Evolutionary conservation across 805 yeast species (phyloP).

Genomic region (Debaryomyces hansenii): DNA sequence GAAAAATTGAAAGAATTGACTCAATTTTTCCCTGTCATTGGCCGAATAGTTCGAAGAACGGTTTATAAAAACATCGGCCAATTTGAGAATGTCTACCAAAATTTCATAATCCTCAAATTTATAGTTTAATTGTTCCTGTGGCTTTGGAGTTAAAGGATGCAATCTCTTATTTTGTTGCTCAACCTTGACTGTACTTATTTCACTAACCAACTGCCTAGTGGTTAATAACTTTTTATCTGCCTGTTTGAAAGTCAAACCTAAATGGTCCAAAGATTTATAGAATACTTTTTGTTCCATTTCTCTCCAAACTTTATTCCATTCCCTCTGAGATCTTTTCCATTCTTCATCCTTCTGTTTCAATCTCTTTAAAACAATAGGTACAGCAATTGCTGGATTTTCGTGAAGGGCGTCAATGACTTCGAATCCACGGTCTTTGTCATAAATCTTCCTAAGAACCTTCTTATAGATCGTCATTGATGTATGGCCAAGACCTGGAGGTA

Average conservation of each 20-base stretch:
- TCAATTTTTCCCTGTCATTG: slow-evolving; percentile 76
- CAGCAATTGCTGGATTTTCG: slow-evolving; percentile 92
- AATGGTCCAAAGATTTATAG: slow-evolving; percentile 89
- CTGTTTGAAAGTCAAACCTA: slow-evolving; percentile 95
- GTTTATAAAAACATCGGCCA: slow-evolving; percentile 65
- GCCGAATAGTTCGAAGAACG: slow-evolving; percentile 74
- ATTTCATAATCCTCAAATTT: slow-evolving; percentile 65
- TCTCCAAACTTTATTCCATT: slow-evolving; percentile 99
- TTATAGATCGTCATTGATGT: slow-evolving; percentile 89
- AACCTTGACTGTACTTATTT: slow-evolving; percentile 86
- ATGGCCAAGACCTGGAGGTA: slow-evolving; percentile 93
- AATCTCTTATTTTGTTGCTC: slow-evolving; percentile 87
- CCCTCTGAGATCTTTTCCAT: slow-evolving; percentile 97
- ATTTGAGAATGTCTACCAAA: slow-evolving; percentile 68
- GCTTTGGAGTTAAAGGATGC: slow-evolving; percentile 82
- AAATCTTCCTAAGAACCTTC: slow-evolving; percentile 87
- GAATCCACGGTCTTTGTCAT: slow-evolving; percentile 91
- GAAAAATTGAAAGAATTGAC: slow-evolving; percentile 68
- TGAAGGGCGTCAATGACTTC: slow-evolving; percentile 96
- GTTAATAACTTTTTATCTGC: slow-evolving; percentile 92
- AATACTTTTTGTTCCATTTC: slow-evolving; percentile 95
- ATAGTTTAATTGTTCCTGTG: slow-evolving; percentile 71
- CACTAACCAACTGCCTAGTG: slow-evolving; percentile 85
- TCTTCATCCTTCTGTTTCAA: slow-evolving; percentile 97
- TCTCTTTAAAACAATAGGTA: slow-evolving; percentile 88